Percentiles rank a stretch among this genome's conserved stretches.
These are phyloP conservation scores for Saksenaea oblongispora DNA, from an alignment of 371 early-diverging fungal species.

Conservation along the genomic window DNA sequence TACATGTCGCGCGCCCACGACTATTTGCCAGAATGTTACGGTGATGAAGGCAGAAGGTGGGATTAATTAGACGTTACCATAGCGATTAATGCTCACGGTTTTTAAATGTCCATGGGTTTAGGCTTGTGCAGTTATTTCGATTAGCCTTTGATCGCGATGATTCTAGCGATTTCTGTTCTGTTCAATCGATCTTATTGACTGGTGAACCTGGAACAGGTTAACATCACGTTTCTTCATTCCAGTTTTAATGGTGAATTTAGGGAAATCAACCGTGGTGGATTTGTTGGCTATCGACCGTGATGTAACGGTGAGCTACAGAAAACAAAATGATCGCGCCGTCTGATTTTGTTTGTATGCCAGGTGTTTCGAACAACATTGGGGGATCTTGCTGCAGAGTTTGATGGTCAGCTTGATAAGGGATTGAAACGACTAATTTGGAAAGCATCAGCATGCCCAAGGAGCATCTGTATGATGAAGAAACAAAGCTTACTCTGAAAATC, in stretches of 20 bases:
- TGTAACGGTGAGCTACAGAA: conserved; percentile 12
- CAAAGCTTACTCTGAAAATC: neutral
- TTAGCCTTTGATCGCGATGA: conserved; percentile 20
- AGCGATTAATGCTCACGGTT: neutral
- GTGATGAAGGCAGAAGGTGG: conserved; percentile 49
- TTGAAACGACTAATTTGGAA: conserved; percentile 31
- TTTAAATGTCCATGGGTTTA: too few species aligned
- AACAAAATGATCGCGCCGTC: neutral
- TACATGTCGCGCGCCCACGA: neutral
- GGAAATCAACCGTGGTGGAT: conserved; percentile 36
- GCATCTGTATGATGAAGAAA: conserved; percentile 13
- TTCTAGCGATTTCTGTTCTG: neutral
- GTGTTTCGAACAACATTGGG: conserved; percentile 27
- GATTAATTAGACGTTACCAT: neutral
- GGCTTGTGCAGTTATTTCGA: conserved; percentile 40
- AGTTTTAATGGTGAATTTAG: conserved; percentile 8
- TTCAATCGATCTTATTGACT: conserved; percentile 23
- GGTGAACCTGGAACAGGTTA: conserved; percentile 50
- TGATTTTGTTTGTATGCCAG: conserved; percentile 8
- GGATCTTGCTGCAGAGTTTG: conserved; percentile 34
- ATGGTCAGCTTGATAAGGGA: conserved; percentile 44
- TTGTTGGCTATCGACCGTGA: conserved; percentile 25
- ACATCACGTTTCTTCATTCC: neutral
- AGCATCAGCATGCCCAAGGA: conserved; percentile 8
- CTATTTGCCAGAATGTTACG: conserved; percentile 33